Evolutionary conservation across 2,329 filamentous ascomycete genomes (phyloP), one percentile per base, ranked within the genome.

Genomic region (Sordariomycetes sp.): DNA sequence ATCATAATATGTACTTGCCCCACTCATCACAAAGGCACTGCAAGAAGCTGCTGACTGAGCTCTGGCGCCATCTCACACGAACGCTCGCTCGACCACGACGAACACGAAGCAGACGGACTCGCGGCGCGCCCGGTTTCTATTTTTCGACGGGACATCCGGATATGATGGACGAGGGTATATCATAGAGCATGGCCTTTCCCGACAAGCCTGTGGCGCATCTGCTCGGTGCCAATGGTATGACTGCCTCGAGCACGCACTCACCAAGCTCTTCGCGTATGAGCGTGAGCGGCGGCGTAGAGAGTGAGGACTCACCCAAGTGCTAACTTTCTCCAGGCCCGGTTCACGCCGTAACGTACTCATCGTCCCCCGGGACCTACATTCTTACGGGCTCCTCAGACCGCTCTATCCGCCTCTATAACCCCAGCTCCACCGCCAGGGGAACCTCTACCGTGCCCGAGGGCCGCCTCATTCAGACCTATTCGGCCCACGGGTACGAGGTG

Each of bases 401-500:
- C 62, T 80, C 83, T 18, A 85, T 97, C 69, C 86, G 92, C 59
- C 86, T 97, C 48, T 95, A 91, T 76, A 96, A 96, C 71, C 87
- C 88, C 1, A 76, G 76, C 56, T 79, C 82, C 57, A 76, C 74
- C 60, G 70, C 69, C 68, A 74, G 61, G 61, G 37, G 37, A 3
- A 18, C 54, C 63, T 3, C 43, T 63, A 1, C 28, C 16, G 62
- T 74, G 6, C 76, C 78, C 1, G 68, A 79, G 60, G 80, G 79
- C 63, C 76, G 78, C 1, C 85, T 94, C 3, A 90, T 99, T 67
- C 92, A 97, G 72, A 89, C 85, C 40, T 99, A 96, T 74, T 77
- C 85, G 40, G 90, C 89, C 2, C 94, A 99, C 73, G 92, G 90
- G 64, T 96, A 99, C 75, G 88, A 92, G 65, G 88, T 99, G 8